These are phyloP conservation scores for Suillus luteus DNA, from an alignment of 768 basidiomycete genomes.

Conservation along the genomic window DNA sequence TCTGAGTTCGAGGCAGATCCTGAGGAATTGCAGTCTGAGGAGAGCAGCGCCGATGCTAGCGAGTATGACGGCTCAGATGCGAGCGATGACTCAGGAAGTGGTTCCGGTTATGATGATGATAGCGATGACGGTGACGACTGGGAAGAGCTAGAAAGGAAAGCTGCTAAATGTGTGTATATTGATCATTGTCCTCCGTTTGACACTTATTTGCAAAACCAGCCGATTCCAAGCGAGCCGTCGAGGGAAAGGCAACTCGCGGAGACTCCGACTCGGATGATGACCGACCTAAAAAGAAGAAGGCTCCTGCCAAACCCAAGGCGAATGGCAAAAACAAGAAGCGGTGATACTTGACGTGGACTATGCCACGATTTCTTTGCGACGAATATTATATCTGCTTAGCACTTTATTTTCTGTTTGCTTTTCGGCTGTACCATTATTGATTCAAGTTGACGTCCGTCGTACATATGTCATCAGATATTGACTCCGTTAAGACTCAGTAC, in stretches of 20 bases:
- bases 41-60: slow-evolving; percentile 54
- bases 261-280: slow-evolving; percentile 57
- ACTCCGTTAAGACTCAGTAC: slow-evolving; percentile 1
- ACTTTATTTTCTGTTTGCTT: slow-evolving; percentile 8
- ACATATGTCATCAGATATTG: background rate
- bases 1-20: slow-evolving; percentile 65
- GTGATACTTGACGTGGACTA: slow-evolving; percentile 19
- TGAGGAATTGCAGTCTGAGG: slow-evolving; percentile 44
- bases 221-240: slow-evolving; percentile 50
- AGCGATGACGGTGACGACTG: slow-evolving; percentile 90
- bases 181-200: background rate
- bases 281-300: slow-evolving; percentile 47
- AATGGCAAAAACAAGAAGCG: slow-evolving; percentile 46
- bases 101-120: slow-evolving; percentile 61
- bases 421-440: slow-evolving; percentile 15
- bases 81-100: slow-evolving; percentile 61
- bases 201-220: slow-evolving; percentile 33
- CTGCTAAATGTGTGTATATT: slow-evolving; percentile 68
- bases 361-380: slow-evolving; percentile 10
- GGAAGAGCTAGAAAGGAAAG: slow-evolving; percentile 93
- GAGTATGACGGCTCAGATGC: slow-evolving; percentile 55
- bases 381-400: slow-evolving; percentile 13
- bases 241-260: slow-evolving; percentile 39
- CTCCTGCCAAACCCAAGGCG: slow-evolving; percentile 31
- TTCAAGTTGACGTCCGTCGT: slow-evolving; percentile 5